These are phyloP conservation scores for Ephemerocybe angulata DNA, from an alignment of 768 basidiomycete genomes.

Conservation along the genomic window DNA sequence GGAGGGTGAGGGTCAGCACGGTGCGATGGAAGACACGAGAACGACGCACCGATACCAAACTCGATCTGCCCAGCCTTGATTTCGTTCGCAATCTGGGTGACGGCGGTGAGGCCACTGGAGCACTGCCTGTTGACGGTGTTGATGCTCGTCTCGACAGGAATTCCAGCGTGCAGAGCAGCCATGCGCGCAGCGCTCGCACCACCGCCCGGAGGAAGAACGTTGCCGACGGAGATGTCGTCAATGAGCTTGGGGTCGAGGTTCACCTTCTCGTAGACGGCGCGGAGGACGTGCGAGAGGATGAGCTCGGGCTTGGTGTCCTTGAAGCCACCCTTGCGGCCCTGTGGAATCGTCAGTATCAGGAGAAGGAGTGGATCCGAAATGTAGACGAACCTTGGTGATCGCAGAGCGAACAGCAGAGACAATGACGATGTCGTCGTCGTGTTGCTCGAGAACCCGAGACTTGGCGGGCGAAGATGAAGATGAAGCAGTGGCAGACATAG, in stretches of 20 bases:
- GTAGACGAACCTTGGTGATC: slow-evolving; percentile 71
- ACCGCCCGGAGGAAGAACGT: slow-evolving; percentile 83
- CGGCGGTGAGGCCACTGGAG: slow-evolving; percentile 79
- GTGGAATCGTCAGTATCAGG: slow-evolving; percentile 2
- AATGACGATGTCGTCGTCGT: slow-evolving; percentile 87
- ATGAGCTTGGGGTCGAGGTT: slow-evolving; percentile 77
- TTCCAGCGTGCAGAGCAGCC: slow-evolving; percentile 82
- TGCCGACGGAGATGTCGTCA: slow-evolving; percentile 83
- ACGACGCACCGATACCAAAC: slow-evolving; percentile 74
- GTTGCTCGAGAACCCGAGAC: slow-evolving; percentile 62
- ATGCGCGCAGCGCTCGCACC: slow-evolving; percentile 82
- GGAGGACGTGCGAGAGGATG: slow-evolving; percentile 71
- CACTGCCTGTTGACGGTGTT: slow-evolving; percentile 91
- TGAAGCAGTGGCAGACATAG: too few relatives aligned
- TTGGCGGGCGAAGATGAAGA: slow-evolving; percentile 41
- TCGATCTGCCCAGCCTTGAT: slow-evolving; percentile 80
- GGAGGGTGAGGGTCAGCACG: not conserved
- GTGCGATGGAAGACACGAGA: slow-evolving; percentile 4
- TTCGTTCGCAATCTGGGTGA: slow-evolving; percentile 78
- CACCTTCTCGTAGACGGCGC: slow-evolving; percentile 64
- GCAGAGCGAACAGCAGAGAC: slow-evolving; percentile 86
- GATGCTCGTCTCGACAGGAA: slow-evolving; percentile 69
- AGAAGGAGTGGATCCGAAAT: slow-evolving; percentile 1
- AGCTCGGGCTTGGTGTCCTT: slow-evolving; percentile 87
- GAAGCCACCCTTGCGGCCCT: slow-evolving; percentile 86